These are phyloP conservation scores for Thamnidium elegans DNA, from an alignment of 192 early-diverging fungal genomes.

Conservation along the genomic window DNA sequence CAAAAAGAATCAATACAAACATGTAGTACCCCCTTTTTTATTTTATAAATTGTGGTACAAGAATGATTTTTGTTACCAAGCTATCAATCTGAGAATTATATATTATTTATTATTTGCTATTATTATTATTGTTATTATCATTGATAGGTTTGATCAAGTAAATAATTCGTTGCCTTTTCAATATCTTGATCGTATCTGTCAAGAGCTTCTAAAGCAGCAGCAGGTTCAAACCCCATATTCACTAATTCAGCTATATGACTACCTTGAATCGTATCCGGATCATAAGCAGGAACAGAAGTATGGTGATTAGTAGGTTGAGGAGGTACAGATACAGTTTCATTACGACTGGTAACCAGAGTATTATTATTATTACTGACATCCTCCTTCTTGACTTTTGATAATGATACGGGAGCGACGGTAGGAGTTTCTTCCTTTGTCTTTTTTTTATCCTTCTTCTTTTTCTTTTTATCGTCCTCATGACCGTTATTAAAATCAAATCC, in stretches of 20 bases:
- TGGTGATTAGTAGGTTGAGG: neutral
- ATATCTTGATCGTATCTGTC: slow-evolving; percentile 73
- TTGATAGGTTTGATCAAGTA: slow-evolving; percentile 56
- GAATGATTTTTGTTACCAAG: no score
- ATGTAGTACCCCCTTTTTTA: no score
- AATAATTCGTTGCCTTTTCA: slow-evolving; percentile 72
- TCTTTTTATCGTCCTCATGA: neutral
- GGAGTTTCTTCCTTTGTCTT: neutral
- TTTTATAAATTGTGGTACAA: no score
- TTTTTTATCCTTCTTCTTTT: slow-evolving; percentile 4
- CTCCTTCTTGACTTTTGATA: neutral
- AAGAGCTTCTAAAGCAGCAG: slow-evolving; percentile 68
- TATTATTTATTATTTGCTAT: neutral
- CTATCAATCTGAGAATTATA: no score
- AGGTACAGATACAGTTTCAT: neutral
- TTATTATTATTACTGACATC: neutral
- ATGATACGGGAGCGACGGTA: slow-evolving; percentile 2
- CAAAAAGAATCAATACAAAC: no score
- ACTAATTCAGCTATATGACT: slow-evolving; percentile 44
- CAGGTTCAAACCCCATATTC: slow-evolving; percentile 71
- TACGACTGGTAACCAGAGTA: neutral
- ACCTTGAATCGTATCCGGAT: slow-evolving; percentile 5
- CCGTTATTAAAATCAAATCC: slow-evolving; percentile 8
- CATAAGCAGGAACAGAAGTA: no score
- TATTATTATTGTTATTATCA: neutral